These are phyloP conservation scores for Dunaliella primolecta DNA, from an alignment of 139 green algal species.

Conservation along the genomic window DNA sequence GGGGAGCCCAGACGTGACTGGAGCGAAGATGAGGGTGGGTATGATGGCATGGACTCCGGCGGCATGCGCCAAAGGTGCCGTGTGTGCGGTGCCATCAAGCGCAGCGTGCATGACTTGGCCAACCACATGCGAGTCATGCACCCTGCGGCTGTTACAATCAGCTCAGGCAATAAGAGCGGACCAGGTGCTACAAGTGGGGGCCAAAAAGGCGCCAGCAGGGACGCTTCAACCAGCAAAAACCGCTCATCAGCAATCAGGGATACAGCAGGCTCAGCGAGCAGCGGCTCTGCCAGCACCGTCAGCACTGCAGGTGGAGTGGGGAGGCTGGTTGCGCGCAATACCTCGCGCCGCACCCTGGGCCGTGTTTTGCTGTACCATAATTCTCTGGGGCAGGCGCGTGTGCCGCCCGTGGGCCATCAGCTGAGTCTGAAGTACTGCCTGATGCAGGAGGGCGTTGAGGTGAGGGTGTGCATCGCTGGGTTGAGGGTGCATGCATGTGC, in stretches of 20 bases:
- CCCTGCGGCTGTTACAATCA: too few species aligned
- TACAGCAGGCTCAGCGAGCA: too few species aligned
- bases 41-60: conserved; percentile 1
- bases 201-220: too few species aligned
- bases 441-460: conserved; percentile 6
- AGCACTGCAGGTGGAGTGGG: neutral
- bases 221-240: too few species aligned
- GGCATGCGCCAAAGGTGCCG: neutral
- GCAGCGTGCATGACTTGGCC: neutral
- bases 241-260: too few species aligned
- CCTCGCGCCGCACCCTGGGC: conserved; percentile 4
- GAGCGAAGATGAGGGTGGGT: too few species aligned
- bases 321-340: conserved; percentile 9
- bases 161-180: too few species aligned
- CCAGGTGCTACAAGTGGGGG: too few species aligned
- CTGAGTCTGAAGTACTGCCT: conserved; percentile 19
- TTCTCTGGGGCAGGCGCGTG: neutral
- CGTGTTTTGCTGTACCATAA: conserved; percentile 4
- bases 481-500: neutral
- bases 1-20: too few species aligned
- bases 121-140: conserved; percentile 10
- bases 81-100: conserved; percentile 11
- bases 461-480: too few species aligned
- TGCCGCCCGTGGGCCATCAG: conserved; percentile 10
- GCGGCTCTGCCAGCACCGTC: neutral